Evolutionary conservation across 768 basidiomycete species (phyloP).

Genomic region (Kwoniella mangroviensis): DNA sequence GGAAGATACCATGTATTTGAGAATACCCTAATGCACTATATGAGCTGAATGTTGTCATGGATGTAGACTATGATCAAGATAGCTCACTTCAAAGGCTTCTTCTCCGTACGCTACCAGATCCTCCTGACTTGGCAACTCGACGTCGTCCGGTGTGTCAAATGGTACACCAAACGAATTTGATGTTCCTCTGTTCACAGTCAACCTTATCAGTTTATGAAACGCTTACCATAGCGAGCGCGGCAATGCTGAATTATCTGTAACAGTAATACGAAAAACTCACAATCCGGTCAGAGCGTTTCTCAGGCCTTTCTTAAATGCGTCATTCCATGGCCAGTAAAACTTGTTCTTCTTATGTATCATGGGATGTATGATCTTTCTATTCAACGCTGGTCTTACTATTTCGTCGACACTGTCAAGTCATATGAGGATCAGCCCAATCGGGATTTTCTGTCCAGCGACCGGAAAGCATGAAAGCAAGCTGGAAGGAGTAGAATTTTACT

Average conservation of each 20-base stretch:
- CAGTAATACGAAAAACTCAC: slow-evolving; percentile 28
- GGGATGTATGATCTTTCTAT: slow-evolving; percentile 38
- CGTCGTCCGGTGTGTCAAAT: slow-evolving; percentile 28
- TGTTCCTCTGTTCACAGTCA: slow-evolving; percentile 35
- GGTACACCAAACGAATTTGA: slow-evolving; percentile 55
- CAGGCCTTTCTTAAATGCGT: slow-evolving; percentile 48
- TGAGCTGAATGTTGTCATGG: background rate
- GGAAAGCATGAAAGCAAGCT: no score
- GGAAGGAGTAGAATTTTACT: no score
- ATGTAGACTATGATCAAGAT: background rate
- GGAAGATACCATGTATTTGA: slow-evolving; percentile 97
- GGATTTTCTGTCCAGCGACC: background rate
- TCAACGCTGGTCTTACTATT: slow-evolving; percentile 34
- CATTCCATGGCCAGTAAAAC: slow-evolving; percentile 40
- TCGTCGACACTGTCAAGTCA: slow-evolving; percentile 29
- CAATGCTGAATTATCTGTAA: background rate
- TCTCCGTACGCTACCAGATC: slow-evolving; percentile 50
- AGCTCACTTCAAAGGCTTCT: slow-evolving; percentile 52
- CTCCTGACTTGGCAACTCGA: slow-evolving; percentile 25
- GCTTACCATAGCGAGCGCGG: background rate
- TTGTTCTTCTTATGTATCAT: slow-evolving; percentile 32
- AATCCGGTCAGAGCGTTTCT: slow-evolving; percentile 53
- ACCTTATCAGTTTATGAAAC: background rate
- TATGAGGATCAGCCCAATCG: background rate
- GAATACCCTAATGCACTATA: slow-evolving; percentile 72